These are phyloP conservation scores for Biscogniauxia sp. DNA, from an alignment of 2,329 filamentous ascomycete species.

Conservation along the genomic window DNA sequence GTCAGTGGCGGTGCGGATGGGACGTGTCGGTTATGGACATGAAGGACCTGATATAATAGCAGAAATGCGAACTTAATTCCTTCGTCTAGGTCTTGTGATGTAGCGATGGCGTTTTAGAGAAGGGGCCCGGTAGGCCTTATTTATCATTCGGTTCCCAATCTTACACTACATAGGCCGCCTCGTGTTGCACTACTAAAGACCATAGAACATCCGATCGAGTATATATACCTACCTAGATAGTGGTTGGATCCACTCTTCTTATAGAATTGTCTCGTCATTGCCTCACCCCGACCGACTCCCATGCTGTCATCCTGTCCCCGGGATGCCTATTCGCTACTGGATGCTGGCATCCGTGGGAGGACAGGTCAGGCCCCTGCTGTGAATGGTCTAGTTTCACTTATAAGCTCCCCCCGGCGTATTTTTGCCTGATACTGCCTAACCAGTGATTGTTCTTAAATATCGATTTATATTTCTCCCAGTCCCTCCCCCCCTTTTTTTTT, in stretches of 20 bases:
- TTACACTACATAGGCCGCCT: not conserved
- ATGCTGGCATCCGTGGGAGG: not conserved
- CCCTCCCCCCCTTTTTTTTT: not conserved
- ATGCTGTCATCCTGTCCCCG: not conserved
- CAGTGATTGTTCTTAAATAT: not conserved
- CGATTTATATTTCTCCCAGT: not conserved
- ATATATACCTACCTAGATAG: too few species aligned
- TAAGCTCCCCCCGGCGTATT: not conserved
- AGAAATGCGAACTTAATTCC: not conserved
- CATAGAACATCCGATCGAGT: not conserved
- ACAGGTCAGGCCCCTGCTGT: not conserved
- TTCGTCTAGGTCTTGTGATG: conserved; percentile 14
- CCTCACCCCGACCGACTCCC: not conserved
- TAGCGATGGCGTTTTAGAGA: conserved; percentile 19
- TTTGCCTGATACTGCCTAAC: not conserved
- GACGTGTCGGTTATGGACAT: conserved; percentile 86
- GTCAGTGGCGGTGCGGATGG: conserved; percentile 93
- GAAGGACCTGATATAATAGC: conserved; percentile 9
- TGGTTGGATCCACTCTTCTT: not conserved
- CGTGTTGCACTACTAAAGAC: not conserved
- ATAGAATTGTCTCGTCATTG: not conserved
- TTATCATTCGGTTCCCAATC: not conserved
- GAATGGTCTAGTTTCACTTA: not conserved
- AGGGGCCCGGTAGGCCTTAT: not conserved
- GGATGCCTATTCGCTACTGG: not conserved